These are phyloP conservation scores for Actinomortierella ambigua DNA, from an alignment of 371 early-diverging fungal species.

Conservation along the genomic window DNA sequence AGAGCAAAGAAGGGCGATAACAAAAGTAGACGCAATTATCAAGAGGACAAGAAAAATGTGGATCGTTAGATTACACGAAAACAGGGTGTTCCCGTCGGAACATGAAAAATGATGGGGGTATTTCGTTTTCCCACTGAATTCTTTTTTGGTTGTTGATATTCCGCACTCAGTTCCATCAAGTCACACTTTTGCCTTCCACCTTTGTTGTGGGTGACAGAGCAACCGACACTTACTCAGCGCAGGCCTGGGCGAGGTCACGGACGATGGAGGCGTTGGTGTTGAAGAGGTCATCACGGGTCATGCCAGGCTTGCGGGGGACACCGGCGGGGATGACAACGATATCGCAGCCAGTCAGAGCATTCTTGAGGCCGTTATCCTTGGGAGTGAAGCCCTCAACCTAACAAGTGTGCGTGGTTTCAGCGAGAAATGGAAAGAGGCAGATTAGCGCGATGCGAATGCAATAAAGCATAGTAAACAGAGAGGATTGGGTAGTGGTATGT, in stretches of 20 bases:
- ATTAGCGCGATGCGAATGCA: not conserved
- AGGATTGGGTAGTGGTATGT: too few relatives aligned
- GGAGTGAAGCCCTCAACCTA: conserved; percentile 89
- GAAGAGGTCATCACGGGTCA: conserved; percentile 99
- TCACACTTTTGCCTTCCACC: too few relatives aligned
- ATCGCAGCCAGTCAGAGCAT: conserved; percentile 86
- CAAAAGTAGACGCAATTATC: too few relatives aligned
- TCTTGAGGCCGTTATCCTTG: conserved; percentile 83
- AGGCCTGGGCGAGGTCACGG: conserved; percentile 81
- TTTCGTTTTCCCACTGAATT: too few relatives aligned
- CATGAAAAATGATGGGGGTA: conserved; percentile 61
- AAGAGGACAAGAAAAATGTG: too few relatives aligned
- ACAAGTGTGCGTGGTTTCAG: too few relatives aligned
- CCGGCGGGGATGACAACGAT: conserved; percentile 98
- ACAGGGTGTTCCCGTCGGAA: too few relatives aligned
- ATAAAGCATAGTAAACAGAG: not conserved
- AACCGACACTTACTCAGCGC: conserved; percentile 51
- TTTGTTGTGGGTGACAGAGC: not conserved
- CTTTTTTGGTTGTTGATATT: too few relatives aligned
- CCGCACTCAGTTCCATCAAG: too few relatives aligned
- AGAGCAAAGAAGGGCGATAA: conserved; percentile 86
- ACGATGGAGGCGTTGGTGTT: conserved; percentile 98
- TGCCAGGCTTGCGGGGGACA: conserved; percentile 99
- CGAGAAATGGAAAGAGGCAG: too few relatives aligned
- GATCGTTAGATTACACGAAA: conserved; percentile 20